These are phyloP conservation scores for Cadophora malorum DNA, from an alignment of 2,329 filamentous ascomycete genomes.

Conservation along the genomic window DNA sequence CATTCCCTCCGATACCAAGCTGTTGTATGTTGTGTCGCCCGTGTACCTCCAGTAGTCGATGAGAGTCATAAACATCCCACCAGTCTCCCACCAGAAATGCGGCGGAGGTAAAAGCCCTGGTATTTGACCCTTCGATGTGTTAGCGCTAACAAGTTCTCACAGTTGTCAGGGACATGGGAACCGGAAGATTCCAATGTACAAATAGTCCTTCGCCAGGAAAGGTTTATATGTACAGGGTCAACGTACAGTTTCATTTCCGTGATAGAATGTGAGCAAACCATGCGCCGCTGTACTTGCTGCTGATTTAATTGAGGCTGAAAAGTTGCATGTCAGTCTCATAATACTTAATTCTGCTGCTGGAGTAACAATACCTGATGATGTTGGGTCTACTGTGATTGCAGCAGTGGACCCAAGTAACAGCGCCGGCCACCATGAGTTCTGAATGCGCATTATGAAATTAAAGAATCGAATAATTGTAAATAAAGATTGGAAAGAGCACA, in stretches of 20 bases:
- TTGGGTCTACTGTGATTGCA: constrained; percentile 39
- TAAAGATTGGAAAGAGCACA: constrained; percentile 5
- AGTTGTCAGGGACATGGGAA: background rate
- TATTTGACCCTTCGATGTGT: constrained; percentile 48
- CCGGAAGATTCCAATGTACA: background rate
- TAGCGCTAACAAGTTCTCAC: constrained; percentile 16
- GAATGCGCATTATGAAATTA: constrained; percentile 37
- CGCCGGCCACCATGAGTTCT: constrained; percentile 35
- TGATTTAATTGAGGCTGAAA: constrained; percentile 45
- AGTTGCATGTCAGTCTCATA: background rate
- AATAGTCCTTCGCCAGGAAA: background rate
- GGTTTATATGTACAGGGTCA: background rate
- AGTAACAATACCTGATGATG: constrained; percentile 35
- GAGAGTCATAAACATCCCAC: constrained; percentile 74
- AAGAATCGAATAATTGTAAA: constrained; percentile 12
- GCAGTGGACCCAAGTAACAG: constrained; percentile 30
- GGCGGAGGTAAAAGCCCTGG: constrained; percentile 58
- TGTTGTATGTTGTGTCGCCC: constrained; percentile 73
- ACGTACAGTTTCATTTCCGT: constrained; percentile 55
- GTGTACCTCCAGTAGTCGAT: constrained; percentile 87
- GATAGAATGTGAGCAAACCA: constrained; percentile 58
- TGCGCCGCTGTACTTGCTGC: constrained; percentile 49
- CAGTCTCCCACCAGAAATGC: constrained; percentile 69
- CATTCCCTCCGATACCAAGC: constrained; percentile 69
- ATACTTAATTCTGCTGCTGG: background rate